Conservation (phyloP, 768 basidiomycete genomes). For the Kwoniella pini region DNA sequence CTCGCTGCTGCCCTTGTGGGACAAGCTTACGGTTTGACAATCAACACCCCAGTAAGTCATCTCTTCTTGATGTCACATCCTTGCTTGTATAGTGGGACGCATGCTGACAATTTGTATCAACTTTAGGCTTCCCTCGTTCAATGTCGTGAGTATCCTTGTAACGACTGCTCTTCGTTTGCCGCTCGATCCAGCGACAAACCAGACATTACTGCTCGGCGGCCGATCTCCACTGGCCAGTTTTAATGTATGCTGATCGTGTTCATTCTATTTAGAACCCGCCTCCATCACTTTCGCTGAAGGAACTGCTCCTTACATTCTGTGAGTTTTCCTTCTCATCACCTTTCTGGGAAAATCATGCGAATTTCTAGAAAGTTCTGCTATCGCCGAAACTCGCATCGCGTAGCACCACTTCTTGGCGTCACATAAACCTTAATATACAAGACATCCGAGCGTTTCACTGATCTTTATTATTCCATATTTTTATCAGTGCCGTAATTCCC, state of each 20-base stretch:
- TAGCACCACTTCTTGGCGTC: conserved; percentile 2
- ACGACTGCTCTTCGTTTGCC: background rate
- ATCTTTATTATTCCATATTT: background rate
- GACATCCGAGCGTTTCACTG: conserved; percentile 1
- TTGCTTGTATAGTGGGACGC: too few species aligned
- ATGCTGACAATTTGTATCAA: conserved; percentile 19
- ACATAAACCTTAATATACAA: background rate
- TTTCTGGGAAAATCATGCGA: too few species aligned
- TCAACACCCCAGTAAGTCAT: conserved; percentile 50
- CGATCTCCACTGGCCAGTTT: background rate
- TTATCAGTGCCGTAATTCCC: conserved; percentile 56
- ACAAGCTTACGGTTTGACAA: conserved; percentile 44
- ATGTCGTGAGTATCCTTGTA: conserved; percentile 37
- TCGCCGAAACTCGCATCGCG: conserved; percentile 4
- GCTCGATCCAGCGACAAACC: conserved; percentile 3
- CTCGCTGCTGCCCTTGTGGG: conserved; percentile 34
- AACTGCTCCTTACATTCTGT: conserved; percentile 49
- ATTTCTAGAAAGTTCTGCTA: background rate
- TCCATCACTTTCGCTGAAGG: conserved; percentile 43
- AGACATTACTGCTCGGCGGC: background rate
- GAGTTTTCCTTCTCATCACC: conserved; percentile 21
- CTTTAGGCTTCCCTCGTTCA: conserved; percentile 43
- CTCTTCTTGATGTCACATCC: background rate
- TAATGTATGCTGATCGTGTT: background rate
- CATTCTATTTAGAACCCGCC: conserved; percentile 31